Conservation (phyloP, 352 stramenopile genomes). For the Pythium grandisporangium region DNA sequence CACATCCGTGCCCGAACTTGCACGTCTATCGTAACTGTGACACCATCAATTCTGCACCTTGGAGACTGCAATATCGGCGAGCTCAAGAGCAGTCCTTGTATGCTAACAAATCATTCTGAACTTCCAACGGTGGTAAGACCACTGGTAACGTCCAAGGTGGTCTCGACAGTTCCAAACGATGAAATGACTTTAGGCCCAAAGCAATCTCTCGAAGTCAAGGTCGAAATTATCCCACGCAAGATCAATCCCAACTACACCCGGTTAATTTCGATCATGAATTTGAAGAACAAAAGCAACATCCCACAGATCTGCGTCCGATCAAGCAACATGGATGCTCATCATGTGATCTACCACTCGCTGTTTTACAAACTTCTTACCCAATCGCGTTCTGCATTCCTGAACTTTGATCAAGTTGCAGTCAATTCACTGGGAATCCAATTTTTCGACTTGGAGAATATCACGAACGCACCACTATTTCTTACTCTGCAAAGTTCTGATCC, state of each 20-base stretch:
- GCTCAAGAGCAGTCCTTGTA: conserved; percentile 77
- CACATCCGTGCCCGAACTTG: conserved; percentile 79
- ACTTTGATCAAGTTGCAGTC: conserved; percentile 81
- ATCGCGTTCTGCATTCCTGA: conserved; percentile 78
- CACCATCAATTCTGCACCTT: conserved; percentile 76
- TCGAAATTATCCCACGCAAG: conserved; percentile 86
- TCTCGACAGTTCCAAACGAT: conserved; percentile 84
- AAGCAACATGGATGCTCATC: conserved; percentile 88
- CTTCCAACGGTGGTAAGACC: conserved; percentile 81
- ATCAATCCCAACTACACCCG: conserved; percentile 86
- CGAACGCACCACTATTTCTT: conserved; percentile 67
- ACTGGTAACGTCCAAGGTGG: conserved; percentile 84
- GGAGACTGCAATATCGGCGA: conserved; percentile 88
- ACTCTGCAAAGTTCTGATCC: conserved; percentile 72
- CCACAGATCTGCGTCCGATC: conserved; percentile 82
- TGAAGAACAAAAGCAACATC: conserved; percentile 83
- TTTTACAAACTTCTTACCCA: conserved; percentile 87
- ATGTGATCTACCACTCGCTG: conserved; percentile 87
- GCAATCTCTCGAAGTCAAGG: conserved; percentile 81
- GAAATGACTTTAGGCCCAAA: conserved; percentile 82
- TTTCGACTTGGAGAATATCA: conserved; percentile 87
- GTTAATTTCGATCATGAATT: conserved; percentile 81
- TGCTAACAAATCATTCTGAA: conserved; percentile 86
- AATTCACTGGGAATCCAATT: conserved; percentile 83
- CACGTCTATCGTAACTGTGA: conserved; percentile 81